Evolutionary conservation across 2,329 filamentous ascomycete species (phyloP), one percentile per base, ranked within the genome.

Genomic region (Colletotrichum lini): DNA sequence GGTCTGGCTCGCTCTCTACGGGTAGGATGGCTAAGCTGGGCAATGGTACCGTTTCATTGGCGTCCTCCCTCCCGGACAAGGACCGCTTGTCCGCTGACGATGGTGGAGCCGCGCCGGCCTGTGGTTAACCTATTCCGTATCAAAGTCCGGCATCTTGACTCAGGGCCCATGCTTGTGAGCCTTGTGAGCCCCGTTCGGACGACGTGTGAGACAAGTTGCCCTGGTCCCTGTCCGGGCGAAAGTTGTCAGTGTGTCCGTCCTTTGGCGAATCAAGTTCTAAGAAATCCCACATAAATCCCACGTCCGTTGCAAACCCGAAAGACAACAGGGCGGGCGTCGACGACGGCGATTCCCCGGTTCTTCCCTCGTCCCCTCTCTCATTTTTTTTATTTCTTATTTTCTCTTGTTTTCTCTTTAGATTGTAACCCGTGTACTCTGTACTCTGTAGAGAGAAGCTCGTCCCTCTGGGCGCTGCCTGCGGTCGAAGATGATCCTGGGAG

Each of bases 31-130:
- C 57, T 58, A 44, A 58, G 57, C 68, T 44, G 21, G 64, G 52
- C 57, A 47, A 63, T 67, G 64, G 8, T 59, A 71, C 65, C 38
- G 65, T 63, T 40, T 38, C 68, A 71, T 67, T 15, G 44, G 35
- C 58, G 52, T 58, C 52, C 30, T 67, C 35, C 49, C 56, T n/a
- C 54, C 59, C 45, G 50, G 23, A 23, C 21, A 40, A 45, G 57
- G 45, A 50, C 10, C 30, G 21, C 10, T 40, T 18, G 10, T 26
- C 67, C 56, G 64, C 45, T 62, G 35, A 18, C 38, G 26, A 30
- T 21, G 53, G 58, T 45, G 64, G 68, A 71, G 57, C 21, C 53
- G 52, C 57, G 58, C 50, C 38, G 64, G 65, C 38, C 23, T 52
- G 45, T 47, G 30, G 30, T 35, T 35, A 35, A 35, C 30, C 30